Percentiles rank a stretch among this genome's conserved stretches.
These are phyloP conservation scores for Salvia hispanica DNA, from an alignment of 257 asterid genomes.

Conservation along the genomic window DNA sequence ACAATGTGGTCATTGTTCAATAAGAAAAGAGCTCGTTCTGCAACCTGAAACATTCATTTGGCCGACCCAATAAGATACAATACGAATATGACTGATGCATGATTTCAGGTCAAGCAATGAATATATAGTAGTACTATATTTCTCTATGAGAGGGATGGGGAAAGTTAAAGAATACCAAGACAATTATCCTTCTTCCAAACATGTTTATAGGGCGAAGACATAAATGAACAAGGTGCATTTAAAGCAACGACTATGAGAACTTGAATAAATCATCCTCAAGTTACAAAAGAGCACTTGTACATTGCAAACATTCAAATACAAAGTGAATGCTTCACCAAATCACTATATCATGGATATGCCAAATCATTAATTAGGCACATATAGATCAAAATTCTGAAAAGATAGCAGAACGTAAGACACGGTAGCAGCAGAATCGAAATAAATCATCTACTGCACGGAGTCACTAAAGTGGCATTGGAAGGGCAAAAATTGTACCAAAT, in stretches of 20 bases:
- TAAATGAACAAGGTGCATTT: background rate
- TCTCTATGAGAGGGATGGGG: background rate
- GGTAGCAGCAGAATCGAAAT: background rate
- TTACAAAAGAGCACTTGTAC: background rate
- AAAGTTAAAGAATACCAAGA: background rate
- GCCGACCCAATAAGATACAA: slow-evolving; percentile 8
- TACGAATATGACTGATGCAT: background rate
- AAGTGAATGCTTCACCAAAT: slow-evolving; percentile 7
- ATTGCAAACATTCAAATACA: background rate
- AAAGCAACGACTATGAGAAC: background rate
- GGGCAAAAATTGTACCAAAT: slow-evolving; percentile 14
- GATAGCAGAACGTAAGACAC: background rate
- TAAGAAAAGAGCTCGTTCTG: slow-evolving; percentile 74
- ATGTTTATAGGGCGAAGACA: background rate
- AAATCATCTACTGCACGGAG: background rate
- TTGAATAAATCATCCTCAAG: background rate
- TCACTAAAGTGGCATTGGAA: background rate
- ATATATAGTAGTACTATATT: background rate
- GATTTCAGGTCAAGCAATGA: slow-evolving; percentile 9
- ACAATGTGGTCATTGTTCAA: slow-evolving; percentile 78
- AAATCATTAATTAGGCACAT: background rate
- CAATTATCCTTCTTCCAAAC: background rate
- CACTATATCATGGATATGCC: background rate
- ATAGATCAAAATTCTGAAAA: background rate
- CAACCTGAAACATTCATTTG: slow-evolving; percentile 56